A percentile compares a stretch with the other conserved stretches of the same genome.
Conservation (phyloP, 257 asterid species). For the Przewalskia tangutica region DNA sequence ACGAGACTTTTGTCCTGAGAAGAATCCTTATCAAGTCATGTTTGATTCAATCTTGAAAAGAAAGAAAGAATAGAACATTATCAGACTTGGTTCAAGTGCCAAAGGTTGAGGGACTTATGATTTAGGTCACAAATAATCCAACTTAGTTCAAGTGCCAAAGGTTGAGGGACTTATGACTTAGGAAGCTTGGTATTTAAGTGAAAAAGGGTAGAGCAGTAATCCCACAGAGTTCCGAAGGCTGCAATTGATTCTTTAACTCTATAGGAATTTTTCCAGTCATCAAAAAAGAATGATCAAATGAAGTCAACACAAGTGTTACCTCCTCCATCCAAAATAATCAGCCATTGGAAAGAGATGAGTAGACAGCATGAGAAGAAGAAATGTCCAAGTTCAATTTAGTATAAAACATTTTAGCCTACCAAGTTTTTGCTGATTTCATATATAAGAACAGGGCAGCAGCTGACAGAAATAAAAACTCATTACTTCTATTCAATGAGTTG, state of each 20-base stretch:
- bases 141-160: no score
- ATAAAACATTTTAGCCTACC: neutral
- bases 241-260: no score
- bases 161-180: no score
- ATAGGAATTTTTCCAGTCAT: no score
- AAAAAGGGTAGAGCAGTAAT: no score
- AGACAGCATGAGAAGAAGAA: neutral
- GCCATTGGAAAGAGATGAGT: neutral
- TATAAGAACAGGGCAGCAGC: neutral
- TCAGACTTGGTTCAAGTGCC: no score
- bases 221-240: no score
- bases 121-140: no score
- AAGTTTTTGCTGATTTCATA: neutral
- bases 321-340: neutral
- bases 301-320: neutral
- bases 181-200: no score
- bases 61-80: no score
- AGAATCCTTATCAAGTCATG: neutral
- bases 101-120: no score
- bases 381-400: neutral
- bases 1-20: neutral
- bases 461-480: neutral
- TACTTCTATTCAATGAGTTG: neutral
- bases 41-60: neutral
- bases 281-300: neutral